phyloP scores from a whole-genome alignment of 371 early-diverging fungal species.

The Syncephalastrum contaminatum region DNA sequence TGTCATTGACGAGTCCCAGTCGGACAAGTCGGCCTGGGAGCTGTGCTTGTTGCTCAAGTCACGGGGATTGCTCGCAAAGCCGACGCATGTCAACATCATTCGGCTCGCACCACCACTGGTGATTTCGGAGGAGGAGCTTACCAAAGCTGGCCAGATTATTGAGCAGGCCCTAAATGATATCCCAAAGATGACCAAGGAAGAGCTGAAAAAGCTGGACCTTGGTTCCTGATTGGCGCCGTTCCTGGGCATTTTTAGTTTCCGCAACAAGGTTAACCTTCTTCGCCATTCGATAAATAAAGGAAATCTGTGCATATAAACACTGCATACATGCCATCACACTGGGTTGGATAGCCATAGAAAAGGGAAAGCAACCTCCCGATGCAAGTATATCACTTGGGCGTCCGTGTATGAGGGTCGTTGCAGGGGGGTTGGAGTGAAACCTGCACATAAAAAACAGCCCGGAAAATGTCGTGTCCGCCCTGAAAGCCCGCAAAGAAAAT shows the following conservation, averaged over 20 bases:
- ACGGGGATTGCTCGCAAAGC: slow-evolving; percentile 94
- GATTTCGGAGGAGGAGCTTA: slow-evolving; percentile 88
- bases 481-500: slow-evolving; percentile 9
- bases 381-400: too few species aligned
- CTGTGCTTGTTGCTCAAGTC: slow-evolving; percentile 91
- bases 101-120: slow-evolving; percentile 94
- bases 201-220: slow-evolving; percentile 13
- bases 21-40: slow-evolving; percentile 94
- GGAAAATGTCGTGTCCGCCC: slow-evolving; percentile 10
- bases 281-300: too few species aligned
- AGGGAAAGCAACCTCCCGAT: too few species aligned
- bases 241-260: too few species aligned
- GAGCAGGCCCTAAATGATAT: slow-evolving; percentile 71
- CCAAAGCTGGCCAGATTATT: slow-evolving; percentile 83
- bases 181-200: slow-evolving; percentile 52
- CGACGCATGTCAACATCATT: slow-evolving; percentile 98
- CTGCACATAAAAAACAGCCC: not conserved
- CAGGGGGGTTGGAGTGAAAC: too few species aligned
- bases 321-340: too few species aligned
- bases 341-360: too few species aligned
- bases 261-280: too few species aligned
- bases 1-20: slow-evolving; percentile 85
- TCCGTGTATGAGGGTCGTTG: too few species aligned
- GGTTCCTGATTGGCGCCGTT: too few species aligned
- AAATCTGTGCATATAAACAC: too few species aligned